phyloP scores from a whole-genome alignment of 1,284 basidiomycete genomes.

The Cryptococcus sp. region DNA sequence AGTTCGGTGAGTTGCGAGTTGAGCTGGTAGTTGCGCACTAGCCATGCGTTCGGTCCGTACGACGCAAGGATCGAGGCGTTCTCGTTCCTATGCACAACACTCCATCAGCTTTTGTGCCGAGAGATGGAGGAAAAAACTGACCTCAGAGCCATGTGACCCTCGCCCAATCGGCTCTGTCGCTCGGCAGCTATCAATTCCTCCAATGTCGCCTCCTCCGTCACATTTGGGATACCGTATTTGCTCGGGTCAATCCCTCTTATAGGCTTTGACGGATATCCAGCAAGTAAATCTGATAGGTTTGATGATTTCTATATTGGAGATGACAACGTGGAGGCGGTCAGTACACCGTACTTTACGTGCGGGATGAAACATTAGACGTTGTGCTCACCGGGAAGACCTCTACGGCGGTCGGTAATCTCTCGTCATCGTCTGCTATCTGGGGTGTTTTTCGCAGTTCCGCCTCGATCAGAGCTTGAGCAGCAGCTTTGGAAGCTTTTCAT shows the following conservation, averaged over 20 bases:
- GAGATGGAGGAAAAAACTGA: too few relatives aligned
- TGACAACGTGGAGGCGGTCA: background rate
- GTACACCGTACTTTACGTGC: background rate
- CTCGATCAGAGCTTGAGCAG: conserved; percentile 48
- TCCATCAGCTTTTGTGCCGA: background rate
- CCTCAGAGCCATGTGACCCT: conserved; percentile 88
- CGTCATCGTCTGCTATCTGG: conserved; percentile 58
- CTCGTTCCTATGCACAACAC: conserved; percentile 62
- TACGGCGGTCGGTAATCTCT: conserved; percentile 68
- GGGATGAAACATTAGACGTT: background rate
- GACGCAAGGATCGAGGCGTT: conserved; percentile 82
- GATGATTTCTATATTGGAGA: conserved; percentile 38
- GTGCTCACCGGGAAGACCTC: conserved; percentile 53
- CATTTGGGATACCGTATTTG: conserved; percentile 74
- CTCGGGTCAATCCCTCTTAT: conserved; percentile 73
- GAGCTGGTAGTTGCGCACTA: conserved; percentile 83
- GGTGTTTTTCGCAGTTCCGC: conserved; percentile 46
- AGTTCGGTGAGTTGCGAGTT: conserved; percentile 74
- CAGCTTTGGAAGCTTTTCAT: conserved; percentile 34
- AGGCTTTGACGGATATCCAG: conserved; percentile 61
- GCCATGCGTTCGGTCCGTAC: conserved; percentile 89
- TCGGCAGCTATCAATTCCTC: conserved; percentile 79
- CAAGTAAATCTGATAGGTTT: conserved; percentile 66
- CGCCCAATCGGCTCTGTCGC: conserved; percentile 76
- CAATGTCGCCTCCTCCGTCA: conserved; percentile 63